phyloP scores from a whole-genome alignment of 192 early-diverging fungal species.

The Backusella psychrophila region DNA sequence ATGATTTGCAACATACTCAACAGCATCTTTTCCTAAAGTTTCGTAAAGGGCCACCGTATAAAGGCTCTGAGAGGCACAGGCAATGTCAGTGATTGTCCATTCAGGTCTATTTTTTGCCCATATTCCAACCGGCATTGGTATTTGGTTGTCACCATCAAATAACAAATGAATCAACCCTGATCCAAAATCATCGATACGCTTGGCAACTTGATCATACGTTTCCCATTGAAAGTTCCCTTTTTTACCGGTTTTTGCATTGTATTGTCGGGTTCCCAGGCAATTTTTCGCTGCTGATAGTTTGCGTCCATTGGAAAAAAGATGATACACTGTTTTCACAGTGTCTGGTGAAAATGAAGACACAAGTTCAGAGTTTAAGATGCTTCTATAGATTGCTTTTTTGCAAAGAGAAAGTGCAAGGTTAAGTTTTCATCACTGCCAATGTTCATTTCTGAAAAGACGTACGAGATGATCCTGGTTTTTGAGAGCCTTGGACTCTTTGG shows the following conservation, averaged over 20 bases:
- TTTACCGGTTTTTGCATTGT: slow-evolving; percentile 52
- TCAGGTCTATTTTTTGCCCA: slow-evolving; percentile 75
- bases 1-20: slow-evolving; percentile 86
- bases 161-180: slow-evolving; percentile 64
- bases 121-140: slow-evolving; percentile 51
- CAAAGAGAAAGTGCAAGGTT: background rate
- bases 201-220: slow-evolving; percentile 61
- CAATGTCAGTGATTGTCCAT: slow-evolving; percentile 72
- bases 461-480: background rate
- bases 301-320: background rate
- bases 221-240: slow-evolving; percentile 70
- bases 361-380: background rate
- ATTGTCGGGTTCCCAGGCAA: slow-evolving; percentile 62
- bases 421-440: background rate
- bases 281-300: slow-evolving; percentile 41
- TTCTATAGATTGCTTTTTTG: background rate
- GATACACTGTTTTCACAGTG: background rate
- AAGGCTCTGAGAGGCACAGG: slow-evolving; percentile 59
- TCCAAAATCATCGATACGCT: slow-evolving; percentile 61
- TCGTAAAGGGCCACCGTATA: slow-evolving; percentile 83
- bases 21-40: slow-evolving; percentile 79
- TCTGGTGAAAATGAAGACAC: background rate
- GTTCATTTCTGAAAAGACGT: background rate
- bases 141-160: slow-evolving; percentile 26
- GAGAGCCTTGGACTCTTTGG: background rate